Evolutionary conservation across 345 rosid species (phyloP).

Genomic region (Excoecaria cochinchinensis): DNA sequence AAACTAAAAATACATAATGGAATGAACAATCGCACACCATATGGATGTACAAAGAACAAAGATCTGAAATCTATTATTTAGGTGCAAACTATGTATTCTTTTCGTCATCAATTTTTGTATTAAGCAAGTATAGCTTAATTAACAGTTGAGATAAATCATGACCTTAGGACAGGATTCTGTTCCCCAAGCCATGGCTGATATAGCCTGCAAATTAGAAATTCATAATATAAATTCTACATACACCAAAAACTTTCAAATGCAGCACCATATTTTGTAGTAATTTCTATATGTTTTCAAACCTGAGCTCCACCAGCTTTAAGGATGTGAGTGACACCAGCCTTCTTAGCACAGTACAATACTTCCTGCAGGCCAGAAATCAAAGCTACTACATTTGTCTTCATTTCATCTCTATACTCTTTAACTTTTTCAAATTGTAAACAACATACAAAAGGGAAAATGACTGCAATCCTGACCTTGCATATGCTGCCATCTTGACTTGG

Average conservation of each 20-base stretch:
- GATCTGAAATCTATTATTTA: background rate
- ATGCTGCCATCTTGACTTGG: conserved; percentile 79
- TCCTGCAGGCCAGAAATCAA: conserved; percentile 43
- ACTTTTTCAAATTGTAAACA: background rate
- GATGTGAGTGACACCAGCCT: conserved; percentile 87
- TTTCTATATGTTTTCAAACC: conserved; percentile 39
- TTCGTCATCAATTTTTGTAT: background rate
- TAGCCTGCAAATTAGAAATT: conserved; percentile 50
- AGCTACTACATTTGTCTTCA: background rate
- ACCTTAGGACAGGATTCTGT: conserved; percentile 96
- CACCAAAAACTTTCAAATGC: background rate
- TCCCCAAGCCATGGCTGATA: conserved; percentile 98
- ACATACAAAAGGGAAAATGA: background rate
- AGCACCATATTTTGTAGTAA: background rate
- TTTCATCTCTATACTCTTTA: background rate
- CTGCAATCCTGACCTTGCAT: conserved; percentile 56
- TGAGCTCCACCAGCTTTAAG: conserved; percentile 98
- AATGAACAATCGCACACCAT: too few species aligned
- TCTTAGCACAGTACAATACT: conserved; percentile 89
- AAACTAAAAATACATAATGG: too few species aligned
- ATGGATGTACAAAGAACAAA: too few species aligned
- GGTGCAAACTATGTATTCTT: background rate
- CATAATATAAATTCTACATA: background rate
- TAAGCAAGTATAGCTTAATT: background rate
- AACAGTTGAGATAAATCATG: conserved; percentile 13